A percentile compares a stretch with the other conserved stretches of the same genome.
These are phyloP conservation scores for Steccherinum ochraceum DNA, from an alignment of 768 basidiomycete species.

Conservation along the genomic window DNA sequence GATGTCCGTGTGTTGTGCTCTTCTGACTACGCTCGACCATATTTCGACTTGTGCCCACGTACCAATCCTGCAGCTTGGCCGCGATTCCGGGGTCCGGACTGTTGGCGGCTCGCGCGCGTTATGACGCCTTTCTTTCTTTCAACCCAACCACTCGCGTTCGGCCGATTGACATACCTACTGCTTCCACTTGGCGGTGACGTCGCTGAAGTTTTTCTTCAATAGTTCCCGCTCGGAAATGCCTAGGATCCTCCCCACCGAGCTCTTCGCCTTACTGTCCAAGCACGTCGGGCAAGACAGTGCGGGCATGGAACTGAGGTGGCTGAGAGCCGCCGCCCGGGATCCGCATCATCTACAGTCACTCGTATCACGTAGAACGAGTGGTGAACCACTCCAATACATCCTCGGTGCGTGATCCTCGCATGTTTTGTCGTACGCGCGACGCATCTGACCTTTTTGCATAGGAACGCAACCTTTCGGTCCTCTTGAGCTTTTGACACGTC, in stretches of 20 bases:
- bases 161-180: no score
- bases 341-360: conserved; percentile 27
- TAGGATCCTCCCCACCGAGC: conserved; percentile 17
- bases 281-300: conserved; percentile 20
- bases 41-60: no score
- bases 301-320: conserved; percentile 41
- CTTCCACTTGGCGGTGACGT: no score
- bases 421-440: background rate
- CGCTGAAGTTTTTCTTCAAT: no score
- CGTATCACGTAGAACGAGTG: conserved; percentile 52
- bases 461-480: conserved; percentile 89
- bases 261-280: conserved; percentile 28
- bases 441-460: conserved; percentile 13
- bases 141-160: no score
- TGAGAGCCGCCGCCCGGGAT: conserved; percentile 26
- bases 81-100: no score
- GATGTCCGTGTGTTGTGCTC: no score
- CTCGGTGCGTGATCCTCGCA: conserved; percentile 47
- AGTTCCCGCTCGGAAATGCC: no score
- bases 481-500: conserved; percentile 61
- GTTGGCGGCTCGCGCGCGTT: no score
- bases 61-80: no score
- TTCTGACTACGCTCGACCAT: no score
- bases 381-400: conserved; percentile 89
- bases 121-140: no score